These are phyloP conservation scores for Nyssa sinensis DNA, from an alignment of 148 eudicot species.

Conservation along the genomic window DNA sequence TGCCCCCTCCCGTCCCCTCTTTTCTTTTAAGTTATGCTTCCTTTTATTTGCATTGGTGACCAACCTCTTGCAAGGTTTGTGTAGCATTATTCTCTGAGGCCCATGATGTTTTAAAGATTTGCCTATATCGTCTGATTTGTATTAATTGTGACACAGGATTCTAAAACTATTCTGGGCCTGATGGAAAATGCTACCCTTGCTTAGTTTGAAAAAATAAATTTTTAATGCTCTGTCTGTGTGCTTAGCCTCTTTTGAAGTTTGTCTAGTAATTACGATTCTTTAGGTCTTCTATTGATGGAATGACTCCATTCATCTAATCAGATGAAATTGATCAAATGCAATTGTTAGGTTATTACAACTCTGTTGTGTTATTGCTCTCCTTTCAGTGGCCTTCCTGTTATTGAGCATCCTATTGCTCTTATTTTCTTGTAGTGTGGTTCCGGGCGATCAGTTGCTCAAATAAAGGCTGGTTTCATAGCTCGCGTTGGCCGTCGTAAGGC, in stretches of 20 bases:
- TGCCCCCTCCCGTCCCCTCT: too few relatives aligned
- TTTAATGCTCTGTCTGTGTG: too few relatives aligned
- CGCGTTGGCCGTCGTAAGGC: conserved; percentile 55
- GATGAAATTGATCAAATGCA: neutral
- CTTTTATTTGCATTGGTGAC: too few relatives aligned
- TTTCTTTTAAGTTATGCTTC: too few relatives aligned
- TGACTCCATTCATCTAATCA: neutral
- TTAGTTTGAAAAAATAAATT: neutral
- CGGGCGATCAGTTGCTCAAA: conserved; percentile 62
- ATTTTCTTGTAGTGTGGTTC: conserved; percentile 56
- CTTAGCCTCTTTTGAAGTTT: too few relatives aligned
- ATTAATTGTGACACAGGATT: too few relatives aligned
- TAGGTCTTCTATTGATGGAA: neutral
- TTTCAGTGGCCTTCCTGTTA: neutral
- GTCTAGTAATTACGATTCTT: neutral
- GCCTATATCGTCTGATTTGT: too few relatives aligned
- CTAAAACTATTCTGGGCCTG: too few relatives aligned
- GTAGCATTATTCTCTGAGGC: too few relatives aligned
- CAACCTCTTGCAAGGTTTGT: too few relatives aligned
- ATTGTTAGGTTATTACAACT: neutral
- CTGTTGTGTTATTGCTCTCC: neutral
- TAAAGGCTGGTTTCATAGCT: conserved; percentile 55
- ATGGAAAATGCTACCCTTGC: neutral
- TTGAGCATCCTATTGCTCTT: neutral
- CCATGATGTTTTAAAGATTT: too few relatives aligned